Conservation (phyloP, 2,329 filamentous ascomycete species). For the Paraphaeosphaeria minitans region DNA sequence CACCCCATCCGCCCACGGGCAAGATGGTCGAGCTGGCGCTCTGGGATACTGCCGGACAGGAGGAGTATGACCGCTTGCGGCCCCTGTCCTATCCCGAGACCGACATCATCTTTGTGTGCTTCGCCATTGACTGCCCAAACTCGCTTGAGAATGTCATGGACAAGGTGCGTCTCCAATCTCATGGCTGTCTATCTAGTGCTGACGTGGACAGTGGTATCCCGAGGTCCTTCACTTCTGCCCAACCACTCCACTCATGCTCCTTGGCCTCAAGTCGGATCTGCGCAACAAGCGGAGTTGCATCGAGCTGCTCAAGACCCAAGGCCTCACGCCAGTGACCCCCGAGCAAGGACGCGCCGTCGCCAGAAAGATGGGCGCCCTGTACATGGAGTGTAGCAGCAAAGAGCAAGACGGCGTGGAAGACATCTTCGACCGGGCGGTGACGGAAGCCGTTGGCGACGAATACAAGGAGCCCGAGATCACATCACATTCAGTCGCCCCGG, state of each 20-base stretch:
- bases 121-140: conserved; percentile 98
- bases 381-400: conserved; percentile 99
- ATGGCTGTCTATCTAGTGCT: conserved; percentile 17
- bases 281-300: conserved; percentile 95
- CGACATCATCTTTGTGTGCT: conserved; percentile 97
- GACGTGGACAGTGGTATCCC: conserved; percentile 84
- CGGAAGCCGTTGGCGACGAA: conserved; percentile 82
- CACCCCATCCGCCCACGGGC: conserved; percentile 81
- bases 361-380: conserved; percentile 89
- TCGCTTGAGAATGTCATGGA: conserved; percentile 98
- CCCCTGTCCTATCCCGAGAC: conserved; percentile 98
- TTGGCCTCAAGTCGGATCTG: conserved; percentile 95
- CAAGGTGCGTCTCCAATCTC: conserved; percentile 68
- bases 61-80: conserved; percentile 95
- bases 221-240: conserved; percentile 99
- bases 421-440: conserved; percentile 90
- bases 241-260: conserved; percentile 92
- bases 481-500: conserved; percentile 16
- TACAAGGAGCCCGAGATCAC: conserved; percentile 38
- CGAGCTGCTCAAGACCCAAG: conserved; percentile 97
- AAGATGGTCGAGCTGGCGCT: conserved; percentile 96
- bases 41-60: conserved; percentile 98
- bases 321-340: conserved; percentile 89
- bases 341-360: conserved; percentile 89
- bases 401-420: conserved; percentile 96